Conservation (phyloP, 768 basidiomycete genomes). For the Termitomyces sp. region DNA sequence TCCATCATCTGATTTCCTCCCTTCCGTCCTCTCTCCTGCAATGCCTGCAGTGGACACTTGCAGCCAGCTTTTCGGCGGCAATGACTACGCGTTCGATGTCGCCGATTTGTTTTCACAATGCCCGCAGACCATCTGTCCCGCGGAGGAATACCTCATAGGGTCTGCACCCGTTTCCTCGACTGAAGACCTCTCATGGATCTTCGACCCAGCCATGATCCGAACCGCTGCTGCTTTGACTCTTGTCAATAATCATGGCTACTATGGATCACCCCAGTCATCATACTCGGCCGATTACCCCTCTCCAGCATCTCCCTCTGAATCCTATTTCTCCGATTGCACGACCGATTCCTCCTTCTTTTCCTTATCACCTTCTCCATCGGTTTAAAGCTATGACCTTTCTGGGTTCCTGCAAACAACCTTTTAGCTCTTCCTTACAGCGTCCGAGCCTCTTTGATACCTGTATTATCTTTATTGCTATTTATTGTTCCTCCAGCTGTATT, state of each 20-base stretch:
- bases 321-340: not conserved
- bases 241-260: no score
- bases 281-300: not conserved
- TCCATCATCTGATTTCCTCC: not conserved
- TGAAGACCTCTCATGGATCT: no score
- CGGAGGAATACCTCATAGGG: no score
- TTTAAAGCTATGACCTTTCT: not conserved
- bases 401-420: no score
- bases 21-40: no score
- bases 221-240: not conserved
- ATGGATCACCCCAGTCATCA: not conserved
- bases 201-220: not conserved
- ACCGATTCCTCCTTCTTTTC: not conserved
- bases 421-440: not conserved
- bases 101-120: not conserved
- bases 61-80: conserved; percentile 3
- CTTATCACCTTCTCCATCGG: not conserved
- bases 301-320: not conserved
- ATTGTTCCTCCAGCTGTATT: not conserved
- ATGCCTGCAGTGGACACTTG: not conserved
- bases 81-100: not conserved
- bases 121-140: not conserved
- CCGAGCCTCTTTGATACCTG: not conserved
- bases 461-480: not conserved
- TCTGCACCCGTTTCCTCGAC: no score